Percentiles rank a stretch among this genome's conserved stretches.
Evolutionary conservation across 1,139 yeast species (phyloP).

Genomic region (Spencermartinsiella ligniputridi): DNA sequence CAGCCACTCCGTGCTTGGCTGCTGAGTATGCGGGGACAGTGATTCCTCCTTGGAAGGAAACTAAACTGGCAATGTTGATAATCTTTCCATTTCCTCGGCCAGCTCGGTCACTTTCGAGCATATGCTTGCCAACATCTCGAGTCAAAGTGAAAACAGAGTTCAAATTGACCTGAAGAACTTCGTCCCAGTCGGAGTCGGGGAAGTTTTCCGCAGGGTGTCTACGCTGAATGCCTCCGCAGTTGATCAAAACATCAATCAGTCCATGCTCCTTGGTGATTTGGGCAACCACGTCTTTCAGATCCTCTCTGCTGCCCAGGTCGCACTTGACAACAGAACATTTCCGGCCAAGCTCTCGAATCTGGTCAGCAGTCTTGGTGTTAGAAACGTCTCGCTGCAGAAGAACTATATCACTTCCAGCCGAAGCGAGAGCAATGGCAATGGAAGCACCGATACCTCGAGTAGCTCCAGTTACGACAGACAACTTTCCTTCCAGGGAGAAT

Average conservation of each 20-base stretch:
- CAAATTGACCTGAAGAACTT: conserved; percentile 45
- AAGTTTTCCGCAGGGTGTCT: conserved; percentile 35
- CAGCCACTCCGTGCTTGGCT: conserved; percentile 45
- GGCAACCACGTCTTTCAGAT: conserved; percentile 28
- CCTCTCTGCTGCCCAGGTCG: conserved; percentile 24
- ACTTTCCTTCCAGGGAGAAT: conserved; percentile 40
- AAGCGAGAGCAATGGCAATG: conserved; percentile 39
- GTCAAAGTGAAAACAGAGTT: conserved; percentile 43
- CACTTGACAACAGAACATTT: conserved; percentile 21
- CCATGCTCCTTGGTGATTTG: conserved; percentile 30
- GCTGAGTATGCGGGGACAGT: conserved; percentile 44
- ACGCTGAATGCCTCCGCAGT: conserved; percentile 48
- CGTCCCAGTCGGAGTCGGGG: conserved; percentile 37
- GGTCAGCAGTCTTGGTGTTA: conserved; percentile 10
- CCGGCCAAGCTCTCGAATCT: conserved; percentile 19
- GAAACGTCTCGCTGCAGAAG: conserved; percentile 27
- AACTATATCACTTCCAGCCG: conserved; percentile 40
- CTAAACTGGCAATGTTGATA: conserved; percentile 54
- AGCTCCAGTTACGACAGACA: conserved; percentile 41
- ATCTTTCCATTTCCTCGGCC: conserved; percentile 61
- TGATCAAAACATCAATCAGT: conserved; percentile 45
- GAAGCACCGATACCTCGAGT: conserved; percentile 42
- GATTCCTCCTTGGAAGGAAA: conserved; percentile 40
- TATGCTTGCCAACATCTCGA: conserved; percentile 41
- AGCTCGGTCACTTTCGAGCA: conserved; percentile 31